Evolutionary conservation across 2,329 filamentous ascomycete species (phyloP), one percentile per base, ranked within the genome.

Genomic region (Arthrobotrys conoides): DNA sequence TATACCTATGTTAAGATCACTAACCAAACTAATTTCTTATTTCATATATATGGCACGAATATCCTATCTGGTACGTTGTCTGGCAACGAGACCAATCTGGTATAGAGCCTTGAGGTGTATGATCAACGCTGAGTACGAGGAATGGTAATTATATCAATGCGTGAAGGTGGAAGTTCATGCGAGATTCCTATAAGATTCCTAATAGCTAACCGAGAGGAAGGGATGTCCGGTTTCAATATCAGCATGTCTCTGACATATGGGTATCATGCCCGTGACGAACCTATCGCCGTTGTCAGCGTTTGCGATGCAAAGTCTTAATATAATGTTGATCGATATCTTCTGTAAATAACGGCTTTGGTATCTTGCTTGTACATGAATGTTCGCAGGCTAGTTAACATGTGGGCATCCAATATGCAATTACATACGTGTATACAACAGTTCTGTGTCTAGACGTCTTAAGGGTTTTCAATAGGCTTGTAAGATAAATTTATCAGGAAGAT

Each of bases 131-230:
- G 48, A n/a, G 24, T 8, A 14, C n/a, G 8, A 18, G 18, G 46
- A 49, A 65, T 65, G 38, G 18, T 46, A 30, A 30, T 30, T 30
- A n/a, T n/a, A n/a, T n/a, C n/a, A 30, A 30, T 41, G 9, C 14
- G 12, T 53, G 61, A 65, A 30, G 16, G 36, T 3, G 27, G 44
- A 66, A 66, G 63, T 66, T 66, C 44, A 66, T 18, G 46, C 44
- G 63, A 66, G 63, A 66, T 66, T 51, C 20, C 41, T 27, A 41
- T 12, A 12, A 41, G 12, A 41, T 41, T 41, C 38, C 38, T 41
- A n/a, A n/a, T n/a, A 41, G 38, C 36, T 8, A 66, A 49, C 14
- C 30, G 63, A 66, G 38, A 41, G 14, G 38, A 5, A 53, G 44
- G 49, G 41, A 14, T 4, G 5, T 53, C 48, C 22, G 48, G 48